Base-by-base conservation (phyloP, 495 filamentous ascomycete genomes). In the Hypoxylon lenormandii region DNA sequence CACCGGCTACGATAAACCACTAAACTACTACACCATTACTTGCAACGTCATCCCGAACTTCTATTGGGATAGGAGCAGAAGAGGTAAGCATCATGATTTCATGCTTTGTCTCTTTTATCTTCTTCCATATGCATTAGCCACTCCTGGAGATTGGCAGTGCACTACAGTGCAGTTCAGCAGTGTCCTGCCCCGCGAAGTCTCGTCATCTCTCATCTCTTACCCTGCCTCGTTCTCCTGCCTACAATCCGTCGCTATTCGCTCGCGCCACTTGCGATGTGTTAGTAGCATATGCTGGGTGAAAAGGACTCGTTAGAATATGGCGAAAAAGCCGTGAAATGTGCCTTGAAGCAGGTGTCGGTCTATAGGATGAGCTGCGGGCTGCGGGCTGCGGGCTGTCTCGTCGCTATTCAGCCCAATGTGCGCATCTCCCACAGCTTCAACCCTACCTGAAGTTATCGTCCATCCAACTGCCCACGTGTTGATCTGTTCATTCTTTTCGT, bases 61-160 rank as follows among this genome's bases (percentile, higher is more conserved):
- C 48, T 11, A 66, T 46, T 62, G 56, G 12, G 42, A 66, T 53
- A 71, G n/a, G n/a, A n/a, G n/a, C n/a, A n/a, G n/a, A n/a, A n/a
- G n/a, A n/a, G 62, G 68, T 71, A 71, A 71, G 68, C 68, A 62
- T 66, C 42, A 18, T 55, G 28, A 60, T 71, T 71, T 63, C 47
- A 62, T 8, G 1, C 60, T 50, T 38, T 60, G 26, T 42, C 11
- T 36, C 21, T 65, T 60, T 33, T n/a, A 11, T 37, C 26, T 33
- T 30, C 13, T 6, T 21, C 1, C 15, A 30, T 12, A 50, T 50
- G 21, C 19, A 51, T 19, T 49, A 8, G 18, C 23, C 18, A 3
- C 6, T 18, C 18, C 12, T 49, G 8, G 46, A 22, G 11, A 13
- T 18, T 22, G 18, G 19, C n/a, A 13, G 19, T 33, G 30, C 30